Evolutionary conservation across 2,329 filamentous ascomycete species (phyloP).

Genomic region (Aspergillus pseudotamarii): DNA sequence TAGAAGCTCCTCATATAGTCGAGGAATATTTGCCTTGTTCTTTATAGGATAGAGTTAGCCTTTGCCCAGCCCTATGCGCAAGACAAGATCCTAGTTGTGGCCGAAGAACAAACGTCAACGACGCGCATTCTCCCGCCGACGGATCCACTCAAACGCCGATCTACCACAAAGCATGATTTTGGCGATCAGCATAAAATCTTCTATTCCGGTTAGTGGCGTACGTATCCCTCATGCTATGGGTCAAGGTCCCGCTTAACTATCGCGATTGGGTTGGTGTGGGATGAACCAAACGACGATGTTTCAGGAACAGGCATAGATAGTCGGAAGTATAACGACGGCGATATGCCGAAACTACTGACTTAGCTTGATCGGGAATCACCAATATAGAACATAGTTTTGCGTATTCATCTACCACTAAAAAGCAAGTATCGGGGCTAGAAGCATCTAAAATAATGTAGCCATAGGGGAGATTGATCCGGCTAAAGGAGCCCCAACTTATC

Average conservation of each 20-base stretch:
- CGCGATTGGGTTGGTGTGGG: neutral
- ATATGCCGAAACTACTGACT: neutral
- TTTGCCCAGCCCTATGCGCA: neutral
- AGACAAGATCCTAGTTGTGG: neutral
- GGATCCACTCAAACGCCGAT: neutral
- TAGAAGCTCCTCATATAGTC: neutral
- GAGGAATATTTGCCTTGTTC: neutral
- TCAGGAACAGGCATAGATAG: neutral
- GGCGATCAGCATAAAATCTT: neutral
- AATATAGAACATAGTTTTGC: neutral
- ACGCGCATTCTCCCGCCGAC: neutral
- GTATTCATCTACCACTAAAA: neutral
- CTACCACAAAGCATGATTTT: neutral
- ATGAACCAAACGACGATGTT: neutral
- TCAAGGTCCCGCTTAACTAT: no score
- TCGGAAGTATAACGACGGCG: neutral
- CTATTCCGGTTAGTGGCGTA: neutral
- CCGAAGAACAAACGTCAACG: neutral
- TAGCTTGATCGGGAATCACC: neutral
- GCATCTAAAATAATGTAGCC: neutral
- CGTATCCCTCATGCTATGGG: neutral
- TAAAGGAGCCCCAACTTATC: neutral
- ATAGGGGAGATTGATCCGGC: neutral
- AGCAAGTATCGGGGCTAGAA: neutral
- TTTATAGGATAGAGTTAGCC: neutral